Evolutionary conservation across 441 rosid genomes (phyloP).

Genomic region (Raphanus hybrid): DNA sequence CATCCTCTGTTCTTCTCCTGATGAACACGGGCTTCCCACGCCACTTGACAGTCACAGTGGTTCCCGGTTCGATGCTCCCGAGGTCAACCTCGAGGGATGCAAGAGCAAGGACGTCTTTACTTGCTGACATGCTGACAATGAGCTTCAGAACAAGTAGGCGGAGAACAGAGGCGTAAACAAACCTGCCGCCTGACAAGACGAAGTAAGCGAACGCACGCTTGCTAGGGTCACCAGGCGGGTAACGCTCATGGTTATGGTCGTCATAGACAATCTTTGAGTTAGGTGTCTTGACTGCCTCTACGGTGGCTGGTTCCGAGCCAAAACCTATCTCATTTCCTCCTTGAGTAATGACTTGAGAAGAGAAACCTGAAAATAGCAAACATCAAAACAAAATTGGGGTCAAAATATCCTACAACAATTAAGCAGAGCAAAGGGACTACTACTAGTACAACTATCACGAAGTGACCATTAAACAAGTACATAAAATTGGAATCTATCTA

Average conservation of each 20-base stretch:
- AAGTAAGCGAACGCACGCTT: slow-evolving; percentile 98
- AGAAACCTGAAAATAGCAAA: slow-evolving; percentile 57
- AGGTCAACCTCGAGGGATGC: slow-evolving; percentile 97
- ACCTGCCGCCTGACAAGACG: slow-evolving; percentile 89
- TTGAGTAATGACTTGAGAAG: slow-evolving; percentile 62
- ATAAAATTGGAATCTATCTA: not conserved
- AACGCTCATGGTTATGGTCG: slow-evolving; percentile 84
- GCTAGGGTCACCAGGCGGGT: slow-evolving; percentile 96
- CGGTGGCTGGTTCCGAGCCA: slow-evolving; percentile 68
- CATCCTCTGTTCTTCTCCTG: slow-evolving; percentile 88
- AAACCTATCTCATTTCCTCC: slow-evolving; percentile 66
- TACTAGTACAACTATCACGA: not conserved
- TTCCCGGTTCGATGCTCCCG: slow-evolving; percentile 84
- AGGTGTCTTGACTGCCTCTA: slow-evolving; percentile 81
- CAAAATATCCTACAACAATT: not conserved
- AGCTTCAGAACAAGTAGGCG: slow-evolving; percentile 90
- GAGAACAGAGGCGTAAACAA: slow-evolving; percentile 84
- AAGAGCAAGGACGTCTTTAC: slow-evolving; percentile 94
- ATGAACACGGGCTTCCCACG: slow-evolving; percentile 98
- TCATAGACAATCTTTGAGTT: slow-evolving; percentile 82
- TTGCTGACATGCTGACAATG: slow-evolving; percentile 95
- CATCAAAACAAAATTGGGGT: slow-evolving; percentile 3
- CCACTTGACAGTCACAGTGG: slow-evolving; percentile 97
- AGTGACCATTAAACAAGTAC: not conserved
- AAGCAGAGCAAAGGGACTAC: not conserved